These are phyloP conservation scores for Cyclocybe aegerita DNA, from an alignment of 768 basidiomycete species.

Conservation along the genomic window DNA sequence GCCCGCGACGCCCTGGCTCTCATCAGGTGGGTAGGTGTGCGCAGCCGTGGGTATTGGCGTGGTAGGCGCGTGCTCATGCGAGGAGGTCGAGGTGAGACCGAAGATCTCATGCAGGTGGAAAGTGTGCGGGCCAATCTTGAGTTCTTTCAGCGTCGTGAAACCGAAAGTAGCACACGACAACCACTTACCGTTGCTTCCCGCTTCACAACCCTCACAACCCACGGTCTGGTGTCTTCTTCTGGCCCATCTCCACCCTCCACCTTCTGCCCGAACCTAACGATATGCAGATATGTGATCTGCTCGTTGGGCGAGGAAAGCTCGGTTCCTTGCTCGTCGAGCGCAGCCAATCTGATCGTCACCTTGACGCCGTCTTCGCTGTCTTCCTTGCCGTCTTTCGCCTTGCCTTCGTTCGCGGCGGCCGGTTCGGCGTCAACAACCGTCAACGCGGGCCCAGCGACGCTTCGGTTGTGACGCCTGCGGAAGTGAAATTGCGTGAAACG, in stretches of 20 bases:
- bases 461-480: conserved; percentile 55
- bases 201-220: conserved; percentile 92
- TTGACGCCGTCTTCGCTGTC: conserved; percentile 69
- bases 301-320: conserved; percentile 74
- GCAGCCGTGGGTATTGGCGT: conserved; percentile 34
- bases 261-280: conserved; percentile 65
- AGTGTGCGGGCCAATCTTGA: conserved; percentile 85
- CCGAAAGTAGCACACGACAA: neutral
- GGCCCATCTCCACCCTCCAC: conserved; percentile 24
- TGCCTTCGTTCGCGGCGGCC: conserved; percentile 29
- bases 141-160: conserved; percentile 2
- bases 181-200: conserved; percentile 76
- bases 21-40: conserved; percentile 37
- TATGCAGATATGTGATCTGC: conserved; percentile 85
- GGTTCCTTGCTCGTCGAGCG: conserved; percentile 73
- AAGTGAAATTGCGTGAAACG: conserved; percentile 72
- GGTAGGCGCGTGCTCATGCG: conserved; percentile 24
- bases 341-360: conserved; percentile 77
- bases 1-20: conserved; percentile 52
- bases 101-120: conserved; percentile 97
- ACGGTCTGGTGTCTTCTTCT: conserved; percentile 65
- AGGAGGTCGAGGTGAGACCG: conserved; percentile 69
- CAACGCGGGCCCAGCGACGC: conserved; percentile 74
- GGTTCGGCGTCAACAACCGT: conserved; percentile 74
- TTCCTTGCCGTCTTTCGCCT: conserved; percentile 41